Evolutionary conservation across 2,329 filamentous ascomycete genomes (phyloP).

Genomic region (Pseudogymnoascus sp.): DNA sequence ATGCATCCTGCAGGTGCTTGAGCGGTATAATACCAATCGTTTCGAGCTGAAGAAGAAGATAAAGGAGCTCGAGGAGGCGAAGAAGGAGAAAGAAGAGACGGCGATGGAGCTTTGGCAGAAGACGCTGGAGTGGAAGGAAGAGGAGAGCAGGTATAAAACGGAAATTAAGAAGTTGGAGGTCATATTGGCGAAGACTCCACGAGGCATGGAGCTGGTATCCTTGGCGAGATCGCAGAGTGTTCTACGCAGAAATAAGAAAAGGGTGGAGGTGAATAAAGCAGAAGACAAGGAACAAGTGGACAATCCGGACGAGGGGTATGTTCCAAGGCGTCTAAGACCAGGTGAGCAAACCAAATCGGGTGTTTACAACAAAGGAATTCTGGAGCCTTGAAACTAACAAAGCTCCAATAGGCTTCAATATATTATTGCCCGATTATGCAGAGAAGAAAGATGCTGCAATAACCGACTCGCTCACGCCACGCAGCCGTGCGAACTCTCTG

Average conservation of each 20-base stretch:
- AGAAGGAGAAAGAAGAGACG: conserved; percentile 19
- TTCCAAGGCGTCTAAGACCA: conserved; percentile 3
- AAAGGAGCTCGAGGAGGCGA: conserved; percentile 20
- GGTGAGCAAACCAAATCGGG: neutral
- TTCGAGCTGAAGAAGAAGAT: conserved; percentile 18
- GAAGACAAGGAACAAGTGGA: neutral
- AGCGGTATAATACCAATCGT: conserved; percentile 23
- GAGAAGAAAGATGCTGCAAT: neutral
- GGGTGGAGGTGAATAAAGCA: neutral
- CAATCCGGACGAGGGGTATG: neutral
- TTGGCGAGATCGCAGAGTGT: conserved; percentile 24
- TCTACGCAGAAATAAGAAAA: conserved; percentile 17
- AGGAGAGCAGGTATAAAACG: conserved; percentile 23
- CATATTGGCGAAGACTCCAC: conserved; percentile 22
- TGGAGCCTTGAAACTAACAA: neutral
- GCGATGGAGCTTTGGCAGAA: conserved; percentile 12
- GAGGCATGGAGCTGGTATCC: conserved; percentile 24
- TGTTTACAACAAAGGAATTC: neutral
- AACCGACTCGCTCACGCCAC: neutral
- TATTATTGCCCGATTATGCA: neutral
- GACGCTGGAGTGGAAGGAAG: conserved; percentile 21
- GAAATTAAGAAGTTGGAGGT: conserved; percentile 27
- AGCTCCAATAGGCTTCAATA: neutral
- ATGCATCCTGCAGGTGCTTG: conserved; percentile 26
- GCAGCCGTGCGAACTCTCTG: neutral